Evolutionary conservation across 2,329 filamentous ascomycete species (phyloP), one percentile per base, ranked within the genome.

Genomic region (Cladophialophora chaetospira): DNA sequence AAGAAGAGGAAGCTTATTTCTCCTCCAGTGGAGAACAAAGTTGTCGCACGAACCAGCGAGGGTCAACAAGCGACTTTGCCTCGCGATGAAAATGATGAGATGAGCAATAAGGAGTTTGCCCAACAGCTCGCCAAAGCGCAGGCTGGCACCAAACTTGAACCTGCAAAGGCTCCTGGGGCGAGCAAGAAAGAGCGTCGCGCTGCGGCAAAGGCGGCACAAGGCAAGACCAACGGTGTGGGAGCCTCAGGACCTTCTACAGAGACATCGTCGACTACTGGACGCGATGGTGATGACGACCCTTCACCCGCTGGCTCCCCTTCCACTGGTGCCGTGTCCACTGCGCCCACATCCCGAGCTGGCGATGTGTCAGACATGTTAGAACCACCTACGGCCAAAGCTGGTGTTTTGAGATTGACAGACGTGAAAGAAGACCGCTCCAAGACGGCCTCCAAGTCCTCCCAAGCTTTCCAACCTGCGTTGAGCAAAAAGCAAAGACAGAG

Each of bases 401-500:
- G 86, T 0, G 84, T 95, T 45, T 79, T 97, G 60, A 89, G 89
- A 60, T 79, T 97, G 62, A 94, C 88, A 53, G 85, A 86, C 70
- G 84, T 80, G 75, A 75, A 77, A 17, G 72, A 73, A 63, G 73
- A 75, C 54, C 60, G 73, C 29, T 72, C 81, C 69, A 82, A 87
- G 75, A 78, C 82, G 61, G 86, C 86, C 73, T 76, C 80, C 62
- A 85, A 85, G 75, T 78, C 82, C 67, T 75, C 79, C 64, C 59
- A 69, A 50, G 84, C 86, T 36, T 79, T 83, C 63, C 85, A 89
- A 72, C 81, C 82, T 46, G 82, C 82, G 15, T 89, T 96, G 79
- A 88, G 88, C 17, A 97, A 97, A 87, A 97, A 97, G 80, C 90
- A 96, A 78, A 87, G 91, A 58, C 92, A 97, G 78, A 94, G 96